Evolutionary conservation across 148 eudicot genomes (phyloP).

Genomic region (Nepenthes gracilis): DNA sequence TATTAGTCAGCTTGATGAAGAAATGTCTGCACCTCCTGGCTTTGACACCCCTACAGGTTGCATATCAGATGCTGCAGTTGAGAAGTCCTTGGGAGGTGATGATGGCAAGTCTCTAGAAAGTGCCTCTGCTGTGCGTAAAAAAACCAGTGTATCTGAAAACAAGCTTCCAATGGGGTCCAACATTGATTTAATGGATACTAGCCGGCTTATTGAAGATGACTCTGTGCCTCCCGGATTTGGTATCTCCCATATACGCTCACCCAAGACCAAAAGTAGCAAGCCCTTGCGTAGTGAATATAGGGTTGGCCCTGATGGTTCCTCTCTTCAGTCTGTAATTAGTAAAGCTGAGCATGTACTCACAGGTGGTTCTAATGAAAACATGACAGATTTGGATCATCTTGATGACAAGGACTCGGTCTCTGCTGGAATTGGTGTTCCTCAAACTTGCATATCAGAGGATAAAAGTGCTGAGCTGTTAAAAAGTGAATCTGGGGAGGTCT

Average conservation of each 20-base stretch:
- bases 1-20: conserved; percentile 23
- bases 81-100: conserved; percentile 5
- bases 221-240: conserved; percentile 9
- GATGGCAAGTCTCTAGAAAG: conserved; percentile 1
- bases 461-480: background rate
- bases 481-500: conserved; percentile 2
- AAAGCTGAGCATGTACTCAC: background rate
- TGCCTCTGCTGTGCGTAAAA: background rate
- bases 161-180: background rate
- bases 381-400: conserved; percentile 4
- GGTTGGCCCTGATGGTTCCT: background rate
- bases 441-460: conserved; percentile 7
- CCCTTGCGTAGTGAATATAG: background rate
- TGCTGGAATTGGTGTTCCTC: conserved; percentile 14
- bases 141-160: background rate
- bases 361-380: conserved; percentile 4
- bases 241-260: background rate
- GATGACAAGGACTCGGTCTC: conserved; percentile 10
- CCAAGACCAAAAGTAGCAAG: background rate
- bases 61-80: conserved; percentile 12
- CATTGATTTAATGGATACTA: conserved; percentile 1
- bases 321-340: background rate
- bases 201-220: background rate
- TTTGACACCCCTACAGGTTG: conserved; percentile 25
- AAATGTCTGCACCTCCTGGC: conserved; percentile 11